A percentile compares a stretch with the other conserved stretches of the same genome.
These are phyloP conservation scores for Mycena leptocephala DNA, from an alignment of 768 basidiomycete species.

Conservation along the genomic window DNA sequence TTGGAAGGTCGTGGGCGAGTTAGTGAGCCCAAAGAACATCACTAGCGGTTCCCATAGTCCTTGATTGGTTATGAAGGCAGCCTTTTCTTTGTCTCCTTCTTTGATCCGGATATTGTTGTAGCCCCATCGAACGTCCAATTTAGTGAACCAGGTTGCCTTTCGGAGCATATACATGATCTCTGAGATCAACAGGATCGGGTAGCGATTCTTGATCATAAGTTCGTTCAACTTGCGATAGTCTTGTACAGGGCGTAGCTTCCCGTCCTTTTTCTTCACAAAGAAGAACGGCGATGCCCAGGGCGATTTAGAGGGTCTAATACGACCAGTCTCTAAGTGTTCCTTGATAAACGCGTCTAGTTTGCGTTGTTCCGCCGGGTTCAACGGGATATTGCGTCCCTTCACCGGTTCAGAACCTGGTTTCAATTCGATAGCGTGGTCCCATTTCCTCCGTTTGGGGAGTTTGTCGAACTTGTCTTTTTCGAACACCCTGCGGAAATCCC, in stretches of 20 bases:
- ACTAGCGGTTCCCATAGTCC: slow-evolving; percentile 56
- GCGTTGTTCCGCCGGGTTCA: not conserved
- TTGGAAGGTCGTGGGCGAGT: slow-evolving; percentile 54
- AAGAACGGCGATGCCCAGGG: too few species aligned
- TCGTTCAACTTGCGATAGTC: not conserved
- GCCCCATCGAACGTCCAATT: slow-evolving; percentile 53
- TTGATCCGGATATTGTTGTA: slow-evolving; percentile 47
- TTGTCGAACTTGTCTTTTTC: not conserved
- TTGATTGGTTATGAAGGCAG: slow-evolving; percentile 51
- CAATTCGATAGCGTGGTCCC: not conserved
- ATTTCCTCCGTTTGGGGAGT: not conserved
- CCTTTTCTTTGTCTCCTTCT: slow-evolving; percentile 26
- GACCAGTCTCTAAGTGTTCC: not conserved
- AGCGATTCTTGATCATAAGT: not conserved
- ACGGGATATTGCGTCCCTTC: not conserved
- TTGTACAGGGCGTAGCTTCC: not conserved
- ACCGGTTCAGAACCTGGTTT: not conserved
- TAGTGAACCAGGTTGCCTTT: slow-evolving; percentile 44
- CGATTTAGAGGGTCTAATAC: too few species aligned
- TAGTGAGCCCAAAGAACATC: slow-evolving; percentile 57
- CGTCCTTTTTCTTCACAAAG: not conserved
- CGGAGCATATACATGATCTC: not conserved
- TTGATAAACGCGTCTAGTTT: not conserved
- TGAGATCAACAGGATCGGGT: not conserved
- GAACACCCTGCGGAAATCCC: not conserved